phyloP scores from a whole-genome alignment of 2,329 filamentous ascomycete genomes.

The Rhinocladiella mackenziei region DNA sequence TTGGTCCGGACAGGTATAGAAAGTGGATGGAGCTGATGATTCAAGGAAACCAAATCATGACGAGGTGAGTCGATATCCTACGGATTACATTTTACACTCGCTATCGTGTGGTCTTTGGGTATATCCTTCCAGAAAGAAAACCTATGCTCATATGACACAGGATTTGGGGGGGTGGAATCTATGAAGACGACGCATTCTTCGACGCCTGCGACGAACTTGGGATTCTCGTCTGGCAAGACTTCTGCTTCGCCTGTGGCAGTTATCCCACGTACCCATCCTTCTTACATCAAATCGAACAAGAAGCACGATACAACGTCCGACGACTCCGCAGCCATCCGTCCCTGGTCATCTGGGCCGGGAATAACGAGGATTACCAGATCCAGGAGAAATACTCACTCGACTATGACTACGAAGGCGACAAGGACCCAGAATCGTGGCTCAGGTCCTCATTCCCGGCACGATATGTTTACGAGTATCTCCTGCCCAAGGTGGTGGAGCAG shows the following conservation, averaged over 20 bases:
- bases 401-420: no score
- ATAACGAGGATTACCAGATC: constrained; percentile 92
- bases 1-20: constrained; percentile 50
- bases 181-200: constrained; percentile 71
- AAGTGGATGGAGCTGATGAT: not conserved
- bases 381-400: constrained; percentile 76
- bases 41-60: constrained; percentile 55
- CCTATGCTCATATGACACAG: no score
- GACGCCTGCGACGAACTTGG: constrained; percentile 72
- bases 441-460: constrained; percentile 86
- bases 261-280: constrained; percentile 65
- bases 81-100: no score
- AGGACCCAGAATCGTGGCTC: no score
- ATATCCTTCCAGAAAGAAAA: no score
- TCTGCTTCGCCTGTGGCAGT: constrained; percentile 74
- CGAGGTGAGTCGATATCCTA: no score
- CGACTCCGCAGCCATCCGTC: constrained; percentile 78
- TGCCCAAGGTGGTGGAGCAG: constrained; percentile 67
- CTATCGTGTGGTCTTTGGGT: no score
- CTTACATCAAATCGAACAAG: constrained; percentile 59
- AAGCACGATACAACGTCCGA: constrained; percentile 62
- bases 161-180: constrained; percentile 74
- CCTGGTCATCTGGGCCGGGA: constrained; percentile 84
- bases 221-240: constrained; percentile 84
- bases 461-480: constrained; percentile 88